Base-by-base conservation (phyloP, 805 yeast species). In the Starmera caribaea region DNA sequence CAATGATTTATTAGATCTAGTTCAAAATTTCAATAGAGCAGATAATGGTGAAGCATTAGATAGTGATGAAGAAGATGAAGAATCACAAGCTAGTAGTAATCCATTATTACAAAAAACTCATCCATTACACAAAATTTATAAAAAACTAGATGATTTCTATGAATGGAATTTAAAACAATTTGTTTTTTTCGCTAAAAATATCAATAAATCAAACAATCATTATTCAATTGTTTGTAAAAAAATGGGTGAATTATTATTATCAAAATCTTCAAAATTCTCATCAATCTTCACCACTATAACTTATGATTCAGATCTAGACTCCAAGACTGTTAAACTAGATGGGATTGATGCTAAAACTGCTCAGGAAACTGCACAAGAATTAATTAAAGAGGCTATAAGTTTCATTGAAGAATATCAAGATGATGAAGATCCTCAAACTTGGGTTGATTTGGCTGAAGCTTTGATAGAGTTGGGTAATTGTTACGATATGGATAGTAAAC, bases 371-470 rank as follows among this genome's bases (percentile, higher is more conserved):
- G 76, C 85, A 1, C 61, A 71, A 31, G 59, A 63, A 2, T 58
- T 69, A 30, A 71, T 78, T 10, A 49, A 57, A 9, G 61, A 58
- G 15, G 94, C 94, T 0, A 63, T 83, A 21, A 62, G 66, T 31
- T 73, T 74, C 51, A 64, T 88, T 40, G 59, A 66, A 40, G 61
- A 65, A 40, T 81, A 88, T 0, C 74, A 79, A 55, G 76, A 76
- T 38, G 78, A 75, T 15, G 84, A 79, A 35, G 86, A 81, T 32
- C 94, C 95, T 0, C 81, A 79, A 42, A 68, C 82, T 5, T 82
- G 90, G 85, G 95, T 80, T 11, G 74, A 76, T 52, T 70, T 83
- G 35, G 96, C 96, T 1, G 97, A 90, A 58, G 89, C 95, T 1
- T 66, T 76, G 51, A 85, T 90, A 30, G 74, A 82, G 13, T 62